Evolutionary conservation across 306 rosid species (phyloP).

Genomic region (Carpinus viminea): DNA sequence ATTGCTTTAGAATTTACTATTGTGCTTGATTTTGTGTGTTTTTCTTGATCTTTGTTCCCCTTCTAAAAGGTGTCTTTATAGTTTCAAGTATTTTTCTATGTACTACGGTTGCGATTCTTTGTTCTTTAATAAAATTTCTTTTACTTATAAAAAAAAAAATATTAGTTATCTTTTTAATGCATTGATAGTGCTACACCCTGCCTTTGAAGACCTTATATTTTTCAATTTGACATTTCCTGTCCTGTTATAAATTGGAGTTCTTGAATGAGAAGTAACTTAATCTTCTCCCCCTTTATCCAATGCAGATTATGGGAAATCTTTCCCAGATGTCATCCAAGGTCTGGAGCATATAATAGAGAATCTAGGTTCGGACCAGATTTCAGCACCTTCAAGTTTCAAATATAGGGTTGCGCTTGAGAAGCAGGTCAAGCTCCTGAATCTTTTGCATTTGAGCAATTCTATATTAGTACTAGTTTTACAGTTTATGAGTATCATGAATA

Average conservation of each 20-base stretch:
- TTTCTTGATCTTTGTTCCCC: too few relatives aligned
- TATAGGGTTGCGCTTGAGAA: constrained; percentile 85
- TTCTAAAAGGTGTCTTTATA: too few relatives aligned
- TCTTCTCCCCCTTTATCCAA: constrained; percentile 27
- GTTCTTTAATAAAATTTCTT: too few relatives aligned
- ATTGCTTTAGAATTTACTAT: too few relatives aligned
- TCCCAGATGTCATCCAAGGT: constrained; percentile 76
- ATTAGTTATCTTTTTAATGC: too few relatives aligned
- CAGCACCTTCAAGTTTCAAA: constrained; percentile 80
- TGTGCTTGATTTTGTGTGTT: too few relatives aligned
- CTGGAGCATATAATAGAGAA: constrained; percentile 72
- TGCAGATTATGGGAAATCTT: constrained; percentile 84
- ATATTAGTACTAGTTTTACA: not conserved
- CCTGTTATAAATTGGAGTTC: not conserved
- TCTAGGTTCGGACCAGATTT: constrained; percentile 54
- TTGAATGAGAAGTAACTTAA: constrained; percentile 17
- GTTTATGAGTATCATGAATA: not conserved
- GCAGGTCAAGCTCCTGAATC: constrained; percentile 60
- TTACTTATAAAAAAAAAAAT: too few relatives aligned
- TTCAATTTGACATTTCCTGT: not conserved
- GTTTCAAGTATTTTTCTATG: too few relatives aligned
- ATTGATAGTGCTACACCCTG: not conserved
- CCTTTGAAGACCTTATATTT: not conserved
- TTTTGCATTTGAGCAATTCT: constrained; percentile 6
- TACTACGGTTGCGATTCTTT: too few relatives aligned